These are phyloP conservation scores for Rosa persica DNA, from an alignment of 306 rosid species.

Conservation along the genomic window DNA sequence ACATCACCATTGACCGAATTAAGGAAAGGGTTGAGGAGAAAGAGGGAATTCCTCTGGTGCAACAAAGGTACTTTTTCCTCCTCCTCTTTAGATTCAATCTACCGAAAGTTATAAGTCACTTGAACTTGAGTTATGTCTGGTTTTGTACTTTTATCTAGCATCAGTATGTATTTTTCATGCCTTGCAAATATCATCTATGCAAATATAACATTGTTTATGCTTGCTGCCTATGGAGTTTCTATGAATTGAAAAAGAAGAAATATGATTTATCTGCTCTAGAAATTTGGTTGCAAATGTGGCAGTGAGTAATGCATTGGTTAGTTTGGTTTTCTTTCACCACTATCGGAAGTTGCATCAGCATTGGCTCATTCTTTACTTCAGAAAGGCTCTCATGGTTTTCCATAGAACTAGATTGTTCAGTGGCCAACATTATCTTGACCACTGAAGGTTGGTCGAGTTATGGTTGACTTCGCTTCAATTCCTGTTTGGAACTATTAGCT, in stretches of 20 bases:
- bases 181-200: no score
- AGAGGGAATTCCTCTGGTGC: conserved; percentile 98
- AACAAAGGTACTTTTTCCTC: conserved; percentile 60
- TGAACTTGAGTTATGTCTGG: not conserved
- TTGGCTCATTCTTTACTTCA: not conserved
- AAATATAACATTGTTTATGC: not conserved
- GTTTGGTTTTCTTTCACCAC: no score
- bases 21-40: conserved; percentile 98
- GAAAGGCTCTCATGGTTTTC: not conserved
- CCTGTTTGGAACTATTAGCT: not conserved
- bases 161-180: not conserved
- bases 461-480: not conserved
- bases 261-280: not conserved
- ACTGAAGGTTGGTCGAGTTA: not conserved
- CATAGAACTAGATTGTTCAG: not conserved
- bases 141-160: not conserved
- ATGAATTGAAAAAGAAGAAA: not conserved
- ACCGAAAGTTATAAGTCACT: not conserved
- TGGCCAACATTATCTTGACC: not conserved
- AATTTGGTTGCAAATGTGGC: not conserved
- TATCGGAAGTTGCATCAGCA: not conserved
- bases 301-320: not conserved
- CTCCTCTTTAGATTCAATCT: conserved; percentile 25
- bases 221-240: not conserved
- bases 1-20: conserved; percentile 59